These are phyloP conservation scores for Yarrowia sp. DNA, from an alignment of 805 yeast genomes.

Conservation along the genomic window DNA sequence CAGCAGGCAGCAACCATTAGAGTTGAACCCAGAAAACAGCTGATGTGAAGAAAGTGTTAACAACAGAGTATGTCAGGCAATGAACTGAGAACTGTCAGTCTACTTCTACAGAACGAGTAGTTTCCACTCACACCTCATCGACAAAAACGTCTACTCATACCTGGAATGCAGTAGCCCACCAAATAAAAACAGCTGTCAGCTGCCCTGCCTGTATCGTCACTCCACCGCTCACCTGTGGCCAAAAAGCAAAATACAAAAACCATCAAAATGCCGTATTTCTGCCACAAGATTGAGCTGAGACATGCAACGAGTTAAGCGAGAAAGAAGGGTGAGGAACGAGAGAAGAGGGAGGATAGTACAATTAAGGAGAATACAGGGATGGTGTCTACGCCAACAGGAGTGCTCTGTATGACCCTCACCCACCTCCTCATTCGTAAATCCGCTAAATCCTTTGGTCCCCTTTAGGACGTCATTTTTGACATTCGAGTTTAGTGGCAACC, in stretches of 20 bases:
- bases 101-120: too few species aligned
- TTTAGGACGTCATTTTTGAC: too few species aligned
- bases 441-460: too few species aligned
- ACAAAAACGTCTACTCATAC: too few species aligned
- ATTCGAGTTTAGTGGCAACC: background rate
- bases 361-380: too few species aligned
- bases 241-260: background rate
- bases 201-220: background rate
- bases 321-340: background rate
- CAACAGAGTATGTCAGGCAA: too few species aligned
- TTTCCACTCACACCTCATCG: background rate
- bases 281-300: slow-evolving; percentile 6
- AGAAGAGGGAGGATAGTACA: background rate
- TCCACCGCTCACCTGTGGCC: background rate
- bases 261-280: background rate
- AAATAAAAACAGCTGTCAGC: background rate
- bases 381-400: too few species aligned
- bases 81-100: too few species aligned
- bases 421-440: too few species aligned
- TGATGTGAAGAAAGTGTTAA: background rate
- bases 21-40: slow-evolving; percentile 4
- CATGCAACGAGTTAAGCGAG: slow-evolving; percentile 10
- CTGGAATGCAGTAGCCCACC: slow-evolving; percentile 17
- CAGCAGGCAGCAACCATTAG: slow-evolving; percentile 3
- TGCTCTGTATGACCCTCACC: too few species aligned